Base-by-base conservation (phyloP, 2,329 filamentous ascomycete species). In the Colletotrichum cordylinicola region DNA sequence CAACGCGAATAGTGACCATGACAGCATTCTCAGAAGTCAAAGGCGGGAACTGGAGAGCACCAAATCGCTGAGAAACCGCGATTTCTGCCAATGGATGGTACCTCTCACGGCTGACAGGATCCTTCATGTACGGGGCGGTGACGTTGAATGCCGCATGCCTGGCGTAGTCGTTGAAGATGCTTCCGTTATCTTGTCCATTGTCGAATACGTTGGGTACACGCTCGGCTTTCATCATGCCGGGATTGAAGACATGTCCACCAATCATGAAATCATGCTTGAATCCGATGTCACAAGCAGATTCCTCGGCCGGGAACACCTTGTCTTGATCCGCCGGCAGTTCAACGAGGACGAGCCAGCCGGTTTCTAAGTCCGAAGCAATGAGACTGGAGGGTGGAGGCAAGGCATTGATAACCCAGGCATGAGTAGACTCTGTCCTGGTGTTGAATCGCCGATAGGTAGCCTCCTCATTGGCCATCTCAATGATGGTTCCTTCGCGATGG, bases 341-440 rank as follows among this genome's bases (percentile, higher is more conserved):
- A 2, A 68, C 48, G 9, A 76, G 70, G 3, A 76, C 74, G 18
- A 76, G 60, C 74, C 74, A 76, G n/a, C 58, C n/a, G 15, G 27
- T 69, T n/a, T 76, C 70, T 7, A 76, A 21, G 15, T 76, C 74
- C 4, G 74, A 76, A 9, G 29, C 67, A 15, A 76, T 60, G 8
- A 76, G 62, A 1, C 62, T 68, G 9, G 65, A 60, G 18, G 74
- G 62, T 5, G 37, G 56, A 4, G 74, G 74, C 13, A 74, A 18
- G 6, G 56, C 16, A 3, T 64, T 33, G 18, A 76, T 60, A 2
- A 76, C 74, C 74, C 74, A 76, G 6, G 74, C 70, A 18, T 66
- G 37, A 67, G 66, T 76, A 15, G 33, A 15, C 4, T 24, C 18
- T 12, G 52, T 37, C 8, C n/a, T 27, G 4, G 61, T 33, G 16